Base-by-base conservation (phyloP, 345 rosid genomes). In the Boechera retrofracta region DNA sequence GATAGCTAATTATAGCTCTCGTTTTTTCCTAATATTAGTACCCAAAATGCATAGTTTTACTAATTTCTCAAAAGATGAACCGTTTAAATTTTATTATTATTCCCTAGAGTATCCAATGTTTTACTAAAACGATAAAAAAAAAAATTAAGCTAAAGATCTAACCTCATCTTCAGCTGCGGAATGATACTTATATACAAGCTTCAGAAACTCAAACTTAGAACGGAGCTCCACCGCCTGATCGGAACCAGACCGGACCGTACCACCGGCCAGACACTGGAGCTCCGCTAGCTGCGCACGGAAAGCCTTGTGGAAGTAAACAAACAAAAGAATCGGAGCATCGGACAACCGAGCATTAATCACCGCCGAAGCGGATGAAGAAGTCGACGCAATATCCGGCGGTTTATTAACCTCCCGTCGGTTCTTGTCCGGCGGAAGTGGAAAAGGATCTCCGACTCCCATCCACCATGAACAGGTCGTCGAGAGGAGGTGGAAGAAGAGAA, bases 131-230 rank as follows among this genome's bases (percentile, higher is more conserved):
- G 24, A n/a, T 16, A 2, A n/a, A 6, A 15, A 21, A 21, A 21
- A 21, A 21, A 21, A 21, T 21, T 21, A 21, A 21, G 54, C 54
- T 49, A 10, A 0, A 49, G 54, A 49, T 49, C 85, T 69, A 39
- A 89, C 97, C 96, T 87, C 92, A 49, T 92, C 96, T 79, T 92
- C 92, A 16, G 86, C 86, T 33, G 88, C 87, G 58, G 84, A 77
- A 74, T 89, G 96, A 83, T 88, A 88, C 80, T 82, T 79, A 10
- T 82, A 79, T 0, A 84, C 92, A 75, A 88, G 89, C 80, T 85
- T 87, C 47, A 91, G 41, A 60, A 89, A 92, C 63, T 87, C 86
- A 55, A 92, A 86, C 75, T 88, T 78, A 59, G 79, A 73, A 9
- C 72, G 82, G 57, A 89, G 90, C 80, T 85, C 87, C 68, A n/a